A percentile compares a stretch with the other conserved stretches of the same genome.
Evolutionary conservation across 2,329 filamentous ascomycete species (phyloP).

Genomic region (Epichloe sp.): DNA sequence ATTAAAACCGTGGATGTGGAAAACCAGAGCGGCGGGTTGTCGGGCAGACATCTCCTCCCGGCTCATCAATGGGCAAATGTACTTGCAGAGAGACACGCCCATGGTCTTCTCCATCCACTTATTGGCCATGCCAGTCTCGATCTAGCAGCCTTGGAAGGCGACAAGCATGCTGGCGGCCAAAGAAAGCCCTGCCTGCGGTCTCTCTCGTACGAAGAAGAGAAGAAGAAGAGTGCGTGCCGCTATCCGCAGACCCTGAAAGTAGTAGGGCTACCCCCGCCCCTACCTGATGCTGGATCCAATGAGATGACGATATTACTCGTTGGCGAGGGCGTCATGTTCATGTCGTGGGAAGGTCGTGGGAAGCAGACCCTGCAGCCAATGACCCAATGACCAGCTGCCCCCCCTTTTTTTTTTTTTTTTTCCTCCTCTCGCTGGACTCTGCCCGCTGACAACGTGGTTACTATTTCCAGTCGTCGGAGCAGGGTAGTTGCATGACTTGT

Average conservation of each 20-base stretch:
- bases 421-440: too few relatives aligned
- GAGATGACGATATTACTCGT: too few relatives aligned
- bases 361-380: not conserved
- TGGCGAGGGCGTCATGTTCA: not conserved
- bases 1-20: too few relatives aligned
- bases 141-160: not conserved
- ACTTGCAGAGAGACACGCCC: not conserved
- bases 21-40: too few relatives aligned
- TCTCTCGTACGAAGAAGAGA: not conserved
- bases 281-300: not conserved
- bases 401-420: not conserved
- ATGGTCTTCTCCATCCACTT: not conserved
- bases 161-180: not conserved
- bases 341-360: not conserved
- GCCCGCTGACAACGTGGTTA: not conserved
- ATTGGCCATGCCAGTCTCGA: not conserved
- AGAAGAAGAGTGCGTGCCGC: not conserved
- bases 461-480: not conserved
- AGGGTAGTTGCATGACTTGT: not conserved
- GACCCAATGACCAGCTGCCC: not conserved
- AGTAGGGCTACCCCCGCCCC: not conserved
- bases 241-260: constrained; percentile 1
- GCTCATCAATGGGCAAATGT: constrained; percentile 2
- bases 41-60: not conserved
- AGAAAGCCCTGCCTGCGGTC: not conserved